These are phyloP conservation scores for Aspergillus nomiae DNA, from an alignment of 2,329 filamentous ascomycete species.

Conservation along the genomic window DNA sequence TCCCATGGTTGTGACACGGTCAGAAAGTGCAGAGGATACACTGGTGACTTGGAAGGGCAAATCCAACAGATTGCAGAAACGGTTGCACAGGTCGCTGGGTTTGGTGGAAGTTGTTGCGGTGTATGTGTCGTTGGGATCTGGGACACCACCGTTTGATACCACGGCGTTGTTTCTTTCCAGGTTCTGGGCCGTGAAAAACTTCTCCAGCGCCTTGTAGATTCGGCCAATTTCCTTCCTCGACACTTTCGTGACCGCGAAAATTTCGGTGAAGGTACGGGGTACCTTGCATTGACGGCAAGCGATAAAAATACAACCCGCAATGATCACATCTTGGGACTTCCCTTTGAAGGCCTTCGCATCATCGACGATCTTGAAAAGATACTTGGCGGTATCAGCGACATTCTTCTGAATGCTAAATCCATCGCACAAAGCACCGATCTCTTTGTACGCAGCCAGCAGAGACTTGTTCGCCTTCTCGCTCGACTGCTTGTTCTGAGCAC, in stretches of 20 bases:
- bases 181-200: constrained; percentile 77
- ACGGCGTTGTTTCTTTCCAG: constrained; percentile 56
- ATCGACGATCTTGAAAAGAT: constrained; percentile 92
- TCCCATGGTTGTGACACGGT: constrained; percentile 73
- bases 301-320: constrained; percentile 96
- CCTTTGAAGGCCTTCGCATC: constrained; percentile 93
- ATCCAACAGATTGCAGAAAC: constrained; percentile 83
- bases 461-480: constrained; percentile 82
- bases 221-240: constrained; percentile 96
- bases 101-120: constrained; percentile 75
- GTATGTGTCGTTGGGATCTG: constrained; percentile 61
- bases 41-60: constrained; percentile 76
- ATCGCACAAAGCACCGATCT: constrained; percentile 86
- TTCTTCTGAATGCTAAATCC: constrained; percentile 77
- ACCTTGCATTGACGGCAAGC: constrained; percentile 88
- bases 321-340: constrained; percentile 89
- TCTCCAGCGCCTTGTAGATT: constrained; percentile 90
- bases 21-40: constrained; percentile 76
- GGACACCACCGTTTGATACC: constrained; percentile 54
- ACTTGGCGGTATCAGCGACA: constrained; percentile 86
- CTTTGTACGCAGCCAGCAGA: constrained; percentile 79
- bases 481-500: constrained; percentile 79
- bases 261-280: constrained; percentile 89
- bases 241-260: constrained; percentile 89
- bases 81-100: constrained; percentile 80